These are phyloP conservation scores for Komagataella pseudopastoris DNA, from an alignment of 805 yeast genomes.

Conservation along the genomic window DNA sequence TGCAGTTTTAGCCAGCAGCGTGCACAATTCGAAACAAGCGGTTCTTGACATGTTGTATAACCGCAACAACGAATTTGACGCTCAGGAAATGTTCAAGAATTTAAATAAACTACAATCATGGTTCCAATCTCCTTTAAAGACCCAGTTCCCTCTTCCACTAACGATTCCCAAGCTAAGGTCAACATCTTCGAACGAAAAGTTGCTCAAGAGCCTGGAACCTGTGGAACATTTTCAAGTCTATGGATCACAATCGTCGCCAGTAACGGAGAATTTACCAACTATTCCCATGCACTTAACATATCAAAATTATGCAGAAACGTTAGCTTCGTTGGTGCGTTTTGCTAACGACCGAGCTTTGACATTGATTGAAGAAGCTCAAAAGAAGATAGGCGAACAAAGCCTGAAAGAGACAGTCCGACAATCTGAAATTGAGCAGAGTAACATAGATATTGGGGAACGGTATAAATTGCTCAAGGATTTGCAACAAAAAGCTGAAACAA, in stretches of 20 bases:
- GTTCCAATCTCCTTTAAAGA: background rate
- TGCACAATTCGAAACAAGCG: constrained; percentile 3
- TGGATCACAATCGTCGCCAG: background rate
- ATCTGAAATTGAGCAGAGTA: constrained; percentile 21
- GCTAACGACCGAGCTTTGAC: background rate
- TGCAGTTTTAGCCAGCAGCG: constrained; percentile 11
- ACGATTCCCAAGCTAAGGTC: background rate
- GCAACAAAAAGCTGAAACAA: constrained; percentile 15
- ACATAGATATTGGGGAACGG: constrained; percentile 23
- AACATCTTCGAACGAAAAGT: background rate
- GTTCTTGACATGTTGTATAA: background rate
- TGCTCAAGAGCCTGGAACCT: background rate
- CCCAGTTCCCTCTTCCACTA: background rate
- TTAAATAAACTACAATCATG: background rate
- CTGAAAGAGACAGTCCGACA: constrained; percentile 14
- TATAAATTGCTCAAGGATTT: constrained; percentile 23
- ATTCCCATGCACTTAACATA: background rate
- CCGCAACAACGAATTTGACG: background rate
- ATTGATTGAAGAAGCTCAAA: constrained; percentile 19
- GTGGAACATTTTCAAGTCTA: background rate
- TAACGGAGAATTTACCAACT: background rate
- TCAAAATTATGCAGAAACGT: background rate
- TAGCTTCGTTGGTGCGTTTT: background rate
- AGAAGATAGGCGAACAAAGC: constrained; percentile 14
- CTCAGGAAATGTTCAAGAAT: background rate